Base-by-base conservation (phyloP, 257 asterid genomes). In the Plantago major region DNA sequence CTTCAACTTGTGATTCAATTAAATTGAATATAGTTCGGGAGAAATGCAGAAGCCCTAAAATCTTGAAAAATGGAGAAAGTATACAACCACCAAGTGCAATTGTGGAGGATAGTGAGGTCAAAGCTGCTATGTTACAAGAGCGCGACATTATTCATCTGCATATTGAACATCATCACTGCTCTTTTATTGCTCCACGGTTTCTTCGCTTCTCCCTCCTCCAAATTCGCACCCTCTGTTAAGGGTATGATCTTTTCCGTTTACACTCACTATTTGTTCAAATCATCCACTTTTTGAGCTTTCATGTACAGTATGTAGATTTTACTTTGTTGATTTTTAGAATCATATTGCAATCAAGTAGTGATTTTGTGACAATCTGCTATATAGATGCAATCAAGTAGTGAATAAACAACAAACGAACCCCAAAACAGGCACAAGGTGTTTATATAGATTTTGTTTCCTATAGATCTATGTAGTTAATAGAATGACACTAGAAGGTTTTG, bases 111-210 rank as follows among this genome's bases (percentile, higher is more conserved):
- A 28, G 55, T 74, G 63, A 84, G 73, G 76, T 77, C 75, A 8
- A 71, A 83, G 65, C 63, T 86, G 65, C 63, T 86, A 10, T 72
- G 95, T 33, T 92, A 75, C 86, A 92, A 81, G 81, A 86, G 84
- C 60, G 99, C 99, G 1, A 92, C 99, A 12, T 70, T 87, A 22
- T 18, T 76, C 5, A 81, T 87, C 80, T 89, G 89, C 81, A 69
- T 79, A 12, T 66, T 83, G 80, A 92, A 92, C 73, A 46, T 83
- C 46, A 48, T 87, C 67, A 68, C 89, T 12, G 80, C 78, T 60
- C 76, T 89, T 67, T 67, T 89, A 73, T 71, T 89, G 84, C 81
- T 89, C 63, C 89, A 79, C 3, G 77, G 76, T 42, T 82, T 84
- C 62, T 66, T 88, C 72, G 68, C 51, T 55, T 74, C 81, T 43